Evolutionary conservation across 371 early-diverging fungal genomes (phyloP).

Genomic region (Apophysomyces variabilis): DNA sequence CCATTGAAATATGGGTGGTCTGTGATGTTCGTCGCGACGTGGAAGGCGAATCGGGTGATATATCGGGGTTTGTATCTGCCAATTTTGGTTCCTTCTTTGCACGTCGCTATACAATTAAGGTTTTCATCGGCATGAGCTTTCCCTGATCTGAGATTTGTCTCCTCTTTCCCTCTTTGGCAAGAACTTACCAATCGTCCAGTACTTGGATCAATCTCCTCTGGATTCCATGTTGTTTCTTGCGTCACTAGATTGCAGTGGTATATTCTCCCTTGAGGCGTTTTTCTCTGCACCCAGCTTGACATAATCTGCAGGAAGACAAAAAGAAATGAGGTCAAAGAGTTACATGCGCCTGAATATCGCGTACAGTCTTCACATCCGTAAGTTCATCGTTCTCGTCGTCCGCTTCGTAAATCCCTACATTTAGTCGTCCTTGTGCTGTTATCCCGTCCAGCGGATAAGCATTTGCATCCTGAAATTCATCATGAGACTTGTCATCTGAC

Average conservation of each 20-base stretch:
- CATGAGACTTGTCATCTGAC: not conserved
- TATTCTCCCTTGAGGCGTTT: conserved; percentile 63
- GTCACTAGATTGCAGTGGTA: conserved; percentile 84
- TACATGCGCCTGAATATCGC: not conserved
- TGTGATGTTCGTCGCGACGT: not conserved
- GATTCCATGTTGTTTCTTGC: conserved; percentile 76
- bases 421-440: conserved; percentile 7
- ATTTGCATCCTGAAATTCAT: not conserved
- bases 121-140: conserved; percentile 9
- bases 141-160: conserved; percentile 1
- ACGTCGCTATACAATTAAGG: conserved; percentile 10
- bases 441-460: not conserved
- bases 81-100: conserved; percentile 6
- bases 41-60: not conserved
- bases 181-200: conserved; percentile 21
- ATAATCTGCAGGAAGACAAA: conserved; percentile 24
- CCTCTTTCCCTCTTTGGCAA: not conserved
- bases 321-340: not conserved
- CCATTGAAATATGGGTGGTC: not conserved
- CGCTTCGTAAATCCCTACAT: not conserved
- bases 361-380: not conserved
- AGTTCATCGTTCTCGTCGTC: not conserved
- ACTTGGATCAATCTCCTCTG: conserved; percentile 19
- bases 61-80: not conserved
- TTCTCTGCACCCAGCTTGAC: conserved; percentile 62